These are phyloP conservation scores for Hamigera avellanea DNA, from an alignment of 495 filamentous ascomycete species.

Conservation along the genomic window DNA sequence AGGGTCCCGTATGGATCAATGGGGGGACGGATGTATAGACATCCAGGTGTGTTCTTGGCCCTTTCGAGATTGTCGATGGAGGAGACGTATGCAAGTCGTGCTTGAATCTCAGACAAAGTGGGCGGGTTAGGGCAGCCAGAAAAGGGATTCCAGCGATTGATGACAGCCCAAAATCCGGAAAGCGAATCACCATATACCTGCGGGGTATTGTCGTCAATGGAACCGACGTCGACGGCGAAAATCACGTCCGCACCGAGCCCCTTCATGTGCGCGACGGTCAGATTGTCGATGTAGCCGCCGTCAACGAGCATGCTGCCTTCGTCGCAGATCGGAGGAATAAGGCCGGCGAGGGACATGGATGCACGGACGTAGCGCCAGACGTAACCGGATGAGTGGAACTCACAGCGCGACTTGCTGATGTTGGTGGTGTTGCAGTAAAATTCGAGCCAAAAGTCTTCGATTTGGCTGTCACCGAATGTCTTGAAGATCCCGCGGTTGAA, in stretches of 20 bases:
- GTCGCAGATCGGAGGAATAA: slow-evolving; percentile 89
- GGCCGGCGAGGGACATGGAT: slow-evolving; percentile 88
- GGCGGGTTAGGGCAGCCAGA: slow-evolving; percentile 79
- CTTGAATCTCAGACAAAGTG: slow-evolving; percentile 91
- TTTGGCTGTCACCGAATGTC: slow-evolving; percentile 89
- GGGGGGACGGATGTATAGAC: slow-evolving; percentile 89
- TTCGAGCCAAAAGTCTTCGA: slow-evolving; percentile 97
- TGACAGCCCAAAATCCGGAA: slow-evolving; percentile 86
- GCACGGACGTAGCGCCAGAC: slow-evolving; percentile 94
- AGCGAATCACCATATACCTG: slow-evolving; percentile 87
- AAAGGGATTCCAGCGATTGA: slow-evolving; percentile 97
- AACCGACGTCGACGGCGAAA: slow-evolving; percentile 91
- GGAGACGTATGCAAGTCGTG: slow-evolving; percentile 84
- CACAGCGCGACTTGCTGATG: slow-evolving; percentile 77
- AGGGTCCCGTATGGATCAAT: slow-evolving; percentile 89
- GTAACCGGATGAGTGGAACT: slow-evolving; percentile 90
- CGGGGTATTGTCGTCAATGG: slow-evolving; percentile 78
- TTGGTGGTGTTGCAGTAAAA: slow-evolving; percentile 99
- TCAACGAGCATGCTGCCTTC: slow-evolving; percentile 94
- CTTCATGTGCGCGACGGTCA: slow-evolving; percentile 96
- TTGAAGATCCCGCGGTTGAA: slow-evolving; percentile 99
- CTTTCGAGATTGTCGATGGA: slow-evolving; percentile 88
- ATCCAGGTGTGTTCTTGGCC: slow-evolving; percentile 78
- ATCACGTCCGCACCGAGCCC: slow-evolving; percentile 84
- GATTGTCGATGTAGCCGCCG: slow-evolving; percentile 93